Conservation (phyloP, 768 basidiomycete species). For the Tylopilus sp. region DNA sequence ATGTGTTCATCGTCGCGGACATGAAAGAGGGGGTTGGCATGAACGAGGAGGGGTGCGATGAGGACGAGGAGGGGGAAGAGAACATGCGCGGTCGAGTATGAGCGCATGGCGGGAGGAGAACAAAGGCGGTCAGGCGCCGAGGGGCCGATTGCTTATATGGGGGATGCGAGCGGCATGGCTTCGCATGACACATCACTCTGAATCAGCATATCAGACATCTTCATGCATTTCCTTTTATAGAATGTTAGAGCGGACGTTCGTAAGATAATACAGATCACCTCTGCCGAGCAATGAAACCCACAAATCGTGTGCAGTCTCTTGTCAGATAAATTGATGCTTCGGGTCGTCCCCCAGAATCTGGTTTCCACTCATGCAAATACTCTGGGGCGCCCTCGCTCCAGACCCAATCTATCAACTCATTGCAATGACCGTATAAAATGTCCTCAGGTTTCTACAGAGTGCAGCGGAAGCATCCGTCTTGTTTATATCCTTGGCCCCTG, state of each 20-base stretch:
- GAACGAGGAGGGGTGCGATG: slow-evolving; percentile 13
- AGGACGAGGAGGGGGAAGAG: slow-evolving; percentile 8
- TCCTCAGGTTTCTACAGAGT: slow-evolving; percentile 70
- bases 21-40: slow-evolving; percentile 12
- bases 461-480: slow-evolving; percentile 70
- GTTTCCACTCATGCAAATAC: slow-evolving; percentile 61
- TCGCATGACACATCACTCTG: slow-evolving; percentile 1
- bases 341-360: slow-evolving; percentile 62
- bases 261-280: too few relatives aligned
- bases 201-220: slow-evolving; percentile 12
- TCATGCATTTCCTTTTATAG: too few relatives aligned
- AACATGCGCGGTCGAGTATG: not conserved
- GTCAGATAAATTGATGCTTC: slow-evolving; percentile 63
- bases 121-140: not conserved
- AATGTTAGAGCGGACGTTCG: too few relatives aligned
- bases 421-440: slow-evolving; percentile 39
- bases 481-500: slow-evolving; percentile 59
- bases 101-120: slow-evolving; percentile 5
- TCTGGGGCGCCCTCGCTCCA: slow-evolving; percentile 52
- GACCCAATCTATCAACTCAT: not conserved
- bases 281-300: too few relatives aligned
- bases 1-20: slow-evolving; percentile 39
- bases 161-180: slow-evolving; percentile 5
- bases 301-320: too few relatives aligned
- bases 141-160: not conserved